Evolutionary conservation across 345 rosid species (phyloP).

Genomic region (Pugionium dolabratum): DNA sequence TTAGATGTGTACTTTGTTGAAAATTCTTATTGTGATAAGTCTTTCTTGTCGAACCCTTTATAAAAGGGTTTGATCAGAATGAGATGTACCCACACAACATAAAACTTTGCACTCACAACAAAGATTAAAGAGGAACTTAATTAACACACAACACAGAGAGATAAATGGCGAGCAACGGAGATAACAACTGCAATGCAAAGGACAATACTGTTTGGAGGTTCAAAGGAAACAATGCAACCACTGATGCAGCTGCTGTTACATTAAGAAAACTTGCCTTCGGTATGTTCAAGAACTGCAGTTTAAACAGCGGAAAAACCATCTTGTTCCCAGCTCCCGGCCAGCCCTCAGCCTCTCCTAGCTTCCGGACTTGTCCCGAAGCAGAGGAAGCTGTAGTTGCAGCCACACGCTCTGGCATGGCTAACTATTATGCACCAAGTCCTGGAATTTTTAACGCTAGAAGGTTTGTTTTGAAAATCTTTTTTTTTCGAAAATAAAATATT

Average conservation of each 20-base stretch:
- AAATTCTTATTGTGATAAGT: too few relatives aligned
- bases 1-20: too few relatives aligned
- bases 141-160: neutral
- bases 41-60: too few relatives aligned
- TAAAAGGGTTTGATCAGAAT: too few relatives aligned
- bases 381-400: slow-evolving; percentile 56
- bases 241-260: slow-evolving; percentile 29
- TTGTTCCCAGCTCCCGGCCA: slow-evolving; percentile 62
- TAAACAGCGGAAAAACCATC: slow-evolving; percentile 37
- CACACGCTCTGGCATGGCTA: slow-evolving; percentile 49
- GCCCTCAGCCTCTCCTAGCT: slow-evolving; percentile 52
- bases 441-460: slow-evolving; percentile 63
- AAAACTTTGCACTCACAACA: neutral
- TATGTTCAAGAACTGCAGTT: slow-evolving; percentile 40
- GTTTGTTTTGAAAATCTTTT: slow-evolving; percentile 16
- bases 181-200: neutral
- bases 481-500: neutral
- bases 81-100: neutral
- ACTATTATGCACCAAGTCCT: slow-evolving; percentile 44
- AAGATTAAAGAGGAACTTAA: slow-evolving; percentile 3
- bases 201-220: slow-evolving; percentile 23
- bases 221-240: slow-evolving; percentile 32
- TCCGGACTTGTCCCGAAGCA: slow-evolving; percentile 46
- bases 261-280: slow-evolving; percentile 42
- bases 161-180: slow-evolving; percentile 21